These are phyloP conservation scores for Phytophthora melonis DNA, from an alignment of 352 stramenopile genomes.

Conservation along the genomic window DNA sequence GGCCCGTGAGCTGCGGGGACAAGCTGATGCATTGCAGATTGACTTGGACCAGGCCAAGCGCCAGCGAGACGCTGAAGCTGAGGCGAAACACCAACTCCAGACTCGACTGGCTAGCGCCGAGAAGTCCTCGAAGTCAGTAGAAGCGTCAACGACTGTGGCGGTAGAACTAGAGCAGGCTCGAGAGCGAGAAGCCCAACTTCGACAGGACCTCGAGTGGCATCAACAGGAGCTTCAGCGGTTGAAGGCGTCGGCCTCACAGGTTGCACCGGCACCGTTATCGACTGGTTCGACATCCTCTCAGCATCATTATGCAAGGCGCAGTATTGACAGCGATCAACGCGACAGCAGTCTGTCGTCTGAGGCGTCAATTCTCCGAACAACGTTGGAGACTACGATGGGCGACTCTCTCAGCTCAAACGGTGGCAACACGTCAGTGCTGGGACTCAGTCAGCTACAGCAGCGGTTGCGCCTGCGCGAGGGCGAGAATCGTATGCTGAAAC, in stretches of 20 bases:
- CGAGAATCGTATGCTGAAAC: conserved; percentile 78
- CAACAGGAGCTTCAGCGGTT: conserved; percentile 63
- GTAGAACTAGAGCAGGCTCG: conserved; percentile 54
- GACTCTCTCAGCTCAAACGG: conserved; percentile 40
- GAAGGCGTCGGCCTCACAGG: conserved; percentile 33
- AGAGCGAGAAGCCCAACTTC: conserved; percentile 56
- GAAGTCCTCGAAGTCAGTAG: conserved; percentile 19
- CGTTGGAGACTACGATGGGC: conserved; percentile 49
- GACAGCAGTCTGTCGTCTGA: conserved; percentile 43
- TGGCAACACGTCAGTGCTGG: conserved; percentile 67
- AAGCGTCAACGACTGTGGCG: conserved; percentile 13
- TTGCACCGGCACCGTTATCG: conserved; percentile 22
- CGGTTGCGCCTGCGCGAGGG: conserved; percentile 75
- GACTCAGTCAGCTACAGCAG: conserved; percentile 80
- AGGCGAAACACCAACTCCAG: conserved; percentile 50
- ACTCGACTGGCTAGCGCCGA: conserved; percentile 33
- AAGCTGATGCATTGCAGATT: conserved; percentile 53
- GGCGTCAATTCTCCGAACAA: conserved; percentile 70
- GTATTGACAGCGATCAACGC: conserved; percentile 28
- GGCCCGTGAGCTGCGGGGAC: conserved; percentile 49
- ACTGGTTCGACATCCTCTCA: conserved; percentile 37
- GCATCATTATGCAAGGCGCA: conserved; percentile 25
- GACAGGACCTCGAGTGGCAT: conserved; percentile 70
- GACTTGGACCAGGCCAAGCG: conserved; percentile 62
- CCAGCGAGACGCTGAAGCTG: conserved; percentile 47